Base-by-base conservation (phyloP, 1,284 basidiomycete genomes). In the Earliella scabrosa region DNA sequence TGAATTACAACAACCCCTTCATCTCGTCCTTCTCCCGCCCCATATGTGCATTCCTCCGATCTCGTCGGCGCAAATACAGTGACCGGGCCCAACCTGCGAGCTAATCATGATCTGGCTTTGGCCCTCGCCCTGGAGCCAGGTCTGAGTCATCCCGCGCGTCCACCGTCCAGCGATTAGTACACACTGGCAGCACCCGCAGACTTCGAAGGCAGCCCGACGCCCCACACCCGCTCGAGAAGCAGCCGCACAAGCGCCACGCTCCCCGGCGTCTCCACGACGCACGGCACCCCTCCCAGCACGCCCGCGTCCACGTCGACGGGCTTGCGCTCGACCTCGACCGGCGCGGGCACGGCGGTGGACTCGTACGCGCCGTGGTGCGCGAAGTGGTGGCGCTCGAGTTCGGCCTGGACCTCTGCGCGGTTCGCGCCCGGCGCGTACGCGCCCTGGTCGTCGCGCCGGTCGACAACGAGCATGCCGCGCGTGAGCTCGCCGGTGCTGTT, bases 391-490 rank as follows among this genome's bases (percentile, higher is more conserved):
- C 67, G 72, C 46, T 81, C 77, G 20, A 84, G 72, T 54, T 80
- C 74, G 34, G 77, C 78, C 60, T 90, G 86, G 2, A 84, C 78
- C 54, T 82, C 69, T 2, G 83, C 81, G 48, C 88, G 82, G 67
- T 86, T 90, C 14, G 76, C 75, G 13, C 87, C 87, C 0, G 81
- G 80, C 2, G 81, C 77, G 68, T 88, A 87, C 5, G 81, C 83
- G 16, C 79, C 76, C 56, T 76, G 70, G 54, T 84, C 85, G n/a
- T 76, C 75, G 40, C 90, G 78, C 57, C 86, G 76, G 65, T 92
- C 89, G 7, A 88, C 79, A 14, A 92, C 86, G 54, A 90, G 74
- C 87, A 92, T 90, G 14, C 90, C 90, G 38, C 88, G 80, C 21
- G 89, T 91, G 18, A 87, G 61, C 55, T 82, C 81, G 10, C 78